phyloP scores from a whole-genome alignment of 768 basidiomycete species.

The Mycena sanguinolenta region DNA sequence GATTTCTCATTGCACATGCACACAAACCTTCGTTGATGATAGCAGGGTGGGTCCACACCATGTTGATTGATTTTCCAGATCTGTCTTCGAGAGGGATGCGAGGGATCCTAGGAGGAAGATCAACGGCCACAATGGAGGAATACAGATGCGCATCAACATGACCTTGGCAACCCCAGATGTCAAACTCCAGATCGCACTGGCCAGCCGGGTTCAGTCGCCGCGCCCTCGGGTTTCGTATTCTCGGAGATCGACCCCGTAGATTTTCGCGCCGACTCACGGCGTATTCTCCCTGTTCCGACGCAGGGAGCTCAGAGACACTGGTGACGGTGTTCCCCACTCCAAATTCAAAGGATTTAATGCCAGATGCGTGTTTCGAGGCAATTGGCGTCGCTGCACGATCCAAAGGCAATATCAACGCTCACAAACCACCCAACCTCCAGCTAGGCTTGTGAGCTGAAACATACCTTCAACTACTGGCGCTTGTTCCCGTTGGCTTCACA shows the following conservation, averaged over 20 bases:
- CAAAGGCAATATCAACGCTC: too few relatives aligned
- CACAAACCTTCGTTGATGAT: slow-evolving; percentile 19
- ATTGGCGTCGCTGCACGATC: too few relatives aligned
- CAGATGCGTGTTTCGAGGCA: background rate
- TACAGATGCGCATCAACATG: slow-evolving; percentile 17
- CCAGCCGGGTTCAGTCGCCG: background rate
- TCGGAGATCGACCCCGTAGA: slow-evolving; percentile 42
- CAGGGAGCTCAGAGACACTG: background rate
- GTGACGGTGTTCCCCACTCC: slow-evolving; percentile 37
- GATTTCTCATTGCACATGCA: slow-evolving; percentile 22
- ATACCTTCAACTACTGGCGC: too few relatives aligned
- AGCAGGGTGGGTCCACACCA: slow-evolving; percentile 6
- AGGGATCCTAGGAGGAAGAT: slow-evolving; percentile 20
- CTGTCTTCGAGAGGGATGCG: slow-evolving; percentile 18
- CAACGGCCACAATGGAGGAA: slow-evolving; percentile 11
- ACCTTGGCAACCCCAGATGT: slow-evolving; percentile 30
- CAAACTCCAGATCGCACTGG: slow-evolving; percentile 23
- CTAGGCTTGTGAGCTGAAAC: too few relatives aligned
- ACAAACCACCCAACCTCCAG: too few relatives aligned
- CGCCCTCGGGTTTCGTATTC: slow-evolving; percentile 1
- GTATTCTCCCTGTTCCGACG: background rate
- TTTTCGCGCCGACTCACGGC: slow-evolving; percentile 37
- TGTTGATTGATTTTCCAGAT: slow-evolving; percentile 17
- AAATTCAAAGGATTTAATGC: background rate
- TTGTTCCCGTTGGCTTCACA: too few relatives aligned